Evolutionary conservation across 2,329 filamentous ascomycete genomes (phyloP), one percentile per base, ranked within the genome.

Genomic region (Diaporthe velutina): DNA sequence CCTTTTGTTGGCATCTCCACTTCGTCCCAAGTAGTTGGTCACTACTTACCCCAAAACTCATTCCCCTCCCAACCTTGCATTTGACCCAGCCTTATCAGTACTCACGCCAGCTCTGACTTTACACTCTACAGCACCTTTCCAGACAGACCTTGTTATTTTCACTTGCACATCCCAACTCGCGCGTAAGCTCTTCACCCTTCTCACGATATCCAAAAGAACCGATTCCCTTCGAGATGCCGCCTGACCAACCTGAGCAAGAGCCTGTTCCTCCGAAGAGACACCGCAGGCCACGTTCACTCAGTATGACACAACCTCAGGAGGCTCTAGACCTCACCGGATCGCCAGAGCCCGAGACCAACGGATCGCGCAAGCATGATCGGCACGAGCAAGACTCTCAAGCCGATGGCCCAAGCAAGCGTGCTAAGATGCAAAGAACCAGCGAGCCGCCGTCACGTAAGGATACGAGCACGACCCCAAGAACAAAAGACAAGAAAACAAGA

Each of bases 401-500:
- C 13, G n/a, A 61, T 4, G 42, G 30, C 15, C 45, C 54, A 9
- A 28, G 4, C 70, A 71, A 61, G 70, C 55, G 54, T 22, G 15
- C 15, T 9, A 61, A 52, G 30, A 0, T n/a, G 9, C 17, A 15
- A 2, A 52, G n/a, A 4, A 25, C 3, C 42, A 50, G 30, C 70
- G 40, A 71, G 42, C 42, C 38, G 2, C 70, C 55, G 42, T 61
- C 28, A 17, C 9, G 30, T 61, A 61, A 61, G 70, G 33, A 66
- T 10, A 13, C 19, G 42, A 50, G 2, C 61, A 66, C 13, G 28
- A 25, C 9, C 42, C 61, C 61, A 15, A 50, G 7, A 15, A 8
- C 7, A n/a, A 35, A 66, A 6, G 28, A 3, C 17, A 50, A 50
- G 19, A 33, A 50, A 12, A 4, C 3, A 15, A 50, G 13, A n/a